Conservation (phyloP, 768 basidiomycete genomes). For the Termitomyces sp. region DNA sequence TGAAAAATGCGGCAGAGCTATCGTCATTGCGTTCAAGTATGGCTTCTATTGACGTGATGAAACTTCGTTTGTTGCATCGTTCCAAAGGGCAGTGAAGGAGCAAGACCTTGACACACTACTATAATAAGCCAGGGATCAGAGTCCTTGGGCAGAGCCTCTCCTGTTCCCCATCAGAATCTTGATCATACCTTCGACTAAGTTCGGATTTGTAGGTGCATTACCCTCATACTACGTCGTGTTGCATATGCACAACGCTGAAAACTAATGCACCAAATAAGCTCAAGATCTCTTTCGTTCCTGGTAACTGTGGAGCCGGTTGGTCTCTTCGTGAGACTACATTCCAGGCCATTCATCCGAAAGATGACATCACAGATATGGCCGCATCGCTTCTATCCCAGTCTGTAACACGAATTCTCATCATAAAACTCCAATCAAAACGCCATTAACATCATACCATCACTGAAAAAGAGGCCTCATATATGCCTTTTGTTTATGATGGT, state of each 20-base stretch:
- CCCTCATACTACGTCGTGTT: background rate
- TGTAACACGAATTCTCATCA: background rate
- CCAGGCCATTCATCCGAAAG: background rate
- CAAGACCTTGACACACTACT: slow-evolving; percentile 72
- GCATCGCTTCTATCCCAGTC: background rate
- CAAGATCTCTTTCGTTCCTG: background rate
- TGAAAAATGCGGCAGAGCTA: slow-evolving; percentile 77
- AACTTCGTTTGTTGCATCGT: background rate
- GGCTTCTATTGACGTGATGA: slow-evolving; percentile 13
- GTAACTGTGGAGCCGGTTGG: background rate
- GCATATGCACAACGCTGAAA: background rate
- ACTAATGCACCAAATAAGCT: background rate
- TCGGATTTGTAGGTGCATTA: too few species aligned
- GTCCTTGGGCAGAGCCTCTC: slow-evolving; percentile 58
- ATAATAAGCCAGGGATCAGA: slow-evolving; percentile 73
- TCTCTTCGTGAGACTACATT: background rate
- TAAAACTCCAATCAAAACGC: background rate
- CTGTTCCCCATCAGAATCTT: slow-evolving; percentile 22
- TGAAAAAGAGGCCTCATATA: background rate
- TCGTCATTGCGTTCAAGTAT: slow-evolving; percentile 74
- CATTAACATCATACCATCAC: background rate
- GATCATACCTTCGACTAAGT: background rate
- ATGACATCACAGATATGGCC: background rate
- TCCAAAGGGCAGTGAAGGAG: slow-evolving; percentile 71
- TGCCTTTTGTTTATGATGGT: background rate